Conservation (phyloP, 2,329 filamentous ascomycete species). For the Aspergillus floridensis region DNA sequence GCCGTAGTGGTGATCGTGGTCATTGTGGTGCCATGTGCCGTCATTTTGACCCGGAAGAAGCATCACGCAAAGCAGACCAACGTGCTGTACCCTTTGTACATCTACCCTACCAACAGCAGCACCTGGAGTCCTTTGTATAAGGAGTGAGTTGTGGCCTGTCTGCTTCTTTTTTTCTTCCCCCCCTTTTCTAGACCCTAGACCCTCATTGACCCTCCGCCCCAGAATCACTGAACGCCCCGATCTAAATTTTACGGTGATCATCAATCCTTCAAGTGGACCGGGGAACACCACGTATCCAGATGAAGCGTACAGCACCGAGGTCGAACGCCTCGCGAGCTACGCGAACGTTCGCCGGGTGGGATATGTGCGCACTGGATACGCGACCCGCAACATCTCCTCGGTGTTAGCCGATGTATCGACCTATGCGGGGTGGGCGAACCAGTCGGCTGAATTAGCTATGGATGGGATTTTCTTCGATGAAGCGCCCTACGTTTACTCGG, state of each 20-base stretch:
- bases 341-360: conserved; percentile 42
- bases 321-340: conserved; percentile 38
- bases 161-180: not conserved
- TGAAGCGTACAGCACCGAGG: conserved; percentile 32
- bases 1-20: conserved; percentile 16
- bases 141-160: conserved; percentile 8
- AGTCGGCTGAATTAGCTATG: conserved; percentile 28
- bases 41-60: conserved; percentile 10
- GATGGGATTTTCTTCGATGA: conserved; percentile 45
- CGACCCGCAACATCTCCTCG: conserved; percentile 25
- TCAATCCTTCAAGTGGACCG: conserved; percentile 35
- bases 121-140: conserved; percentile 25
- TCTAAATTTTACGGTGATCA: conserved; percentile 28
- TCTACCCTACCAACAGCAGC: conserved; percentile 21
- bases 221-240: conserved; percentile 21
- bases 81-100: conserved; percentile 27
- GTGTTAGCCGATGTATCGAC: conserved; percentile 37
- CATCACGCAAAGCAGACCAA: conserved; percentile 7
- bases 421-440: conserved; percentile 38
- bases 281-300: conserved; percentile 32
- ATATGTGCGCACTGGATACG: conserved; percentile 42
- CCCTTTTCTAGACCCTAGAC: not conserved
- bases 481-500: conserved; percentile 23
- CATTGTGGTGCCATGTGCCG: conserved; percentile 15
- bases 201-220: not conserved